These are phyloP conservation scores for Priceomyces castillae DNA, from an alignment of 805 yeast genomes.

Conservation along the genomic window DNA sequence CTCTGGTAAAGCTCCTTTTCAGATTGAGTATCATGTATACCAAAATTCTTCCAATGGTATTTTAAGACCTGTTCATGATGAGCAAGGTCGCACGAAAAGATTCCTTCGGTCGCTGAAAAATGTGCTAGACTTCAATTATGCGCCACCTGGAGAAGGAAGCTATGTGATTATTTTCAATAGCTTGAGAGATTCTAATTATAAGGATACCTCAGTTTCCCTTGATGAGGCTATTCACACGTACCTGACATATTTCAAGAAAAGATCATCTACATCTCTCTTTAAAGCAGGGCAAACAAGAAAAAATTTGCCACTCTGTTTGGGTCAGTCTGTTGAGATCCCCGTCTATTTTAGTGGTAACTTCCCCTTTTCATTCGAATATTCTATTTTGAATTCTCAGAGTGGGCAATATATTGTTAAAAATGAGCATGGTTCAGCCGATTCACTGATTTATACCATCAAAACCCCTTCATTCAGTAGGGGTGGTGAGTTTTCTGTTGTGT, in stretches of 20 bases:
- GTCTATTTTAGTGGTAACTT: slow-evolving; percentile 71
- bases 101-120: slow-evolving; percentile 24
- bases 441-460: slow-evolving; percentile 39
- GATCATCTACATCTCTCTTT: slow-evolving; percentile 46
- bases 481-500: slow-evolving; percentile 65
- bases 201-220: slow-evolving; percentile 38
- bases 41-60: slow-evolving; percentile 35
- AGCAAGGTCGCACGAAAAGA: slow-evolving; percentile 27
- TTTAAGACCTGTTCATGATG: slow-evolving; percentile 30
- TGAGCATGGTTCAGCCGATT: slow-evolving; percentile 30
- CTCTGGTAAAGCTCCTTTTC: slow-evolving; percentile 81
- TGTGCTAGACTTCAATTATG: slow-evolving; percentile 50
- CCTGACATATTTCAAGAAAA: slow-evolving; percentile 67
- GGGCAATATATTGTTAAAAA: slow-evolving; percentile 18
- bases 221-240: slow-evolving; percentile 49
- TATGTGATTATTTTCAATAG: slow-evolving; percentile 70
- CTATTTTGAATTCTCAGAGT: slow-evolving; percentile 48
- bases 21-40: slow-evolving; percentile 59
- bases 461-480: slow-evolving; percentile 61
- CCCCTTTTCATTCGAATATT: slow-evolving; percentile 73
- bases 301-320: slow-evolving; percentile 28
- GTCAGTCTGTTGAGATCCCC: slow-evolving; percentile 38
- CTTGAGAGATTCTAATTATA: slow-evolving; percentile 58
- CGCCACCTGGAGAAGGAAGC: slow-evolving; percentile 78
- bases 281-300: slow-evolving; percentile 15